A percentile compares a stretch with the other conserved stretches of the same genome.
phyloP scores from a whole-genome alignment of 208 protist genomes.

The Trichomonas vaginalis region DNA sequence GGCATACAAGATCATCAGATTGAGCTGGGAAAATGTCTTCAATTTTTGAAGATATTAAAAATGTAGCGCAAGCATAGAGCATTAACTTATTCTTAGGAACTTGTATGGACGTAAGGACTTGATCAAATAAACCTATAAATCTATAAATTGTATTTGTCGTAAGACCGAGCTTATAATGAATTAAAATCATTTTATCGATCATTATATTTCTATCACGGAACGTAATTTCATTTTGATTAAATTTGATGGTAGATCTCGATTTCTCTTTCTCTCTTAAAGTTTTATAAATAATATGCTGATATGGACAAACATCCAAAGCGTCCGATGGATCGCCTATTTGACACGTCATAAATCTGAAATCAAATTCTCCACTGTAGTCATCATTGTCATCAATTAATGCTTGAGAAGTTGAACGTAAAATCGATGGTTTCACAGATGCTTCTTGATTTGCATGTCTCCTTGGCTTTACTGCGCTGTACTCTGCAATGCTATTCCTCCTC shows the following conservation, averaged over 20 bases:
- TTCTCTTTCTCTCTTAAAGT: neutral
- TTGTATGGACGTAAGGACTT: neutral
- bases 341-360: neutral
- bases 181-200: neutral
- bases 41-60: neutral
- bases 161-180: neutral
- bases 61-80: neutral
- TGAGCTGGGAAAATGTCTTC: constrained; percentile 11
- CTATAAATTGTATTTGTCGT: neutral
- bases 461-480: neutral
- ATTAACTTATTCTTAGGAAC: neutral
- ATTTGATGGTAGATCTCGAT: neutral
- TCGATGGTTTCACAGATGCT: neutral
- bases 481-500: neutral
- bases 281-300: neutral
- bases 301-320: neutral
- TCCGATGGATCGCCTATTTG: neutral
- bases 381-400: neutral
- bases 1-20: neutral
- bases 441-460: neutral
- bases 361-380: neutral
- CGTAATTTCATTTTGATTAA: neutral
- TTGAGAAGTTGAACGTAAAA: neutral
- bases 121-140: neutral
- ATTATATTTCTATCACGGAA: neutral